Conservation (phyloP, 495 filamentous ascomycete species). For the Articulospora tetracladia region DNA sequence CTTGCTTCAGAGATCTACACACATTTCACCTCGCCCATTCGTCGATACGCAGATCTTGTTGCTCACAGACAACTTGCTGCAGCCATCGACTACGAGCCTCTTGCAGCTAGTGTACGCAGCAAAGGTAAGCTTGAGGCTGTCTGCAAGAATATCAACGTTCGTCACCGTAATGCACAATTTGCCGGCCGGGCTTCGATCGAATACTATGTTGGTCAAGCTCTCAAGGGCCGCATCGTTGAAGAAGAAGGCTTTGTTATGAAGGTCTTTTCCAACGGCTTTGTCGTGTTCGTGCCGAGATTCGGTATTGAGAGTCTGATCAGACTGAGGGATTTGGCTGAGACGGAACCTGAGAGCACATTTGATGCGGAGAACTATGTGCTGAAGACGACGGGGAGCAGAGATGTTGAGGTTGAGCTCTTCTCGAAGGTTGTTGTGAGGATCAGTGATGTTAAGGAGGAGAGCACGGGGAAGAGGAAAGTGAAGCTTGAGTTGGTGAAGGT, state of each 20-base stretch:
- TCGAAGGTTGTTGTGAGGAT: slow-evolving; percentile 83
- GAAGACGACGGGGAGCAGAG: slow-evolving; percentile 47
- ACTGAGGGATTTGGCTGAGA: slow-evolving; percentile 72
- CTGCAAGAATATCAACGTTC: slow-evolving; percentile 96
- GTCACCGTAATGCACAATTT: slow-evolving; percentile 94
- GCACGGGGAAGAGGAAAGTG: slow-evolving; percentile 87
- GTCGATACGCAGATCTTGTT: slow-evolving; percentile 91
- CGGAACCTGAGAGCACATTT: slow-evolving; percentile 72
- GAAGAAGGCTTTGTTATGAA: slow-evolving; percentile 96
- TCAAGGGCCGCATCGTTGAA: slow-evolving; percentile 72
- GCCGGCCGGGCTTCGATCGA: slow-evolving; percentile 90
- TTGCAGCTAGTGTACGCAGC: slow-evolving; percentile 71
- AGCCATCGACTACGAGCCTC: slow-evolving; percentile 85
- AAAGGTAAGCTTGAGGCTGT: slow-evolving; percentile 83
- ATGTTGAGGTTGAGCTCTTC: slow-evolving; percentile 73
- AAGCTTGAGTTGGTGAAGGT: slow-evolving; percentile 55
- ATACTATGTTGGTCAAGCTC: slow-evolving; percentile 94
- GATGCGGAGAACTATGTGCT: slow-evolving; percentile 82
- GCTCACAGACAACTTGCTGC: slow-evolving; percentile 93
- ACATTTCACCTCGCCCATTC: slow-evolving; percentile 96
- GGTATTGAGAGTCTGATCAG: slow-evolving; percentile 91
- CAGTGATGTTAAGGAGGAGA: slow-evolving; percentile 87
- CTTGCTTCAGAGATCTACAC: slow-evolving; percentile 96
- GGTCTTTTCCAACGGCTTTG: slow-evolving; percentile 94
- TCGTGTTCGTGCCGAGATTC: slow-evolving; percentile 92